Conservation (phyloP, 2,329 filamentous ascomycete genomes). For the Ceratocystis harringtonii region DNA sequence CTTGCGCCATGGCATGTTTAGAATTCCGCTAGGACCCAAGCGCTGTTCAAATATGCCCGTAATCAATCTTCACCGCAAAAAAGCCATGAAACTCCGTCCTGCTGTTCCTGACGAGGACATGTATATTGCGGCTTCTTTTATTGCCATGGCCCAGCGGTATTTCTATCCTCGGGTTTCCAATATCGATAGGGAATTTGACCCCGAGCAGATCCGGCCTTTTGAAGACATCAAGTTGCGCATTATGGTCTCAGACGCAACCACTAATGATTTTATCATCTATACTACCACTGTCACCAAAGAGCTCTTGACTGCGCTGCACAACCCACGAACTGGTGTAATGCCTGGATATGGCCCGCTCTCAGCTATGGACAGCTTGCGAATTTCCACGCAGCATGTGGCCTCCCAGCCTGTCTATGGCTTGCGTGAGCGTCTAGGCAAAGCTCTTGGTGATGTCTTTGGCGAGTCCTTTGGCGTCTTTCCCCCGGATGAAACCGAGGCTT, state of each 20-base stretch:
- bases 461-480: constrained; percentile 30
- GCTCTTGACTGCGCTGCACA: constrained; percentile 36
- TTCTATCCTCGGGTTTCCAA: constrained; percentile 29
- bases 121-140: constrained; percentile 36
- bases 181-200: constrained; percentile 18
- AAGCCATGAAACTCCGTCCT: constrained; percentile 34
- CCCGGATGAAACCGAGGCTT: constrained; percentile 10
- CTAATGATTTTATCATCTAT: constrained; percentile 39
- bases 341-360: constrained; percentile 10
- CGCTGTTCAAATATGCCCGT: constrained; percentile 34
- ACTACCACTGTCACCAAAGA: constrained; percentile 33
- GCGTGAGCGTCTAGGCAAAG: constrained; percentile 39
- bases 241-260: constrained; percentile 35
- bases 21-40: constrained; percentile 29
- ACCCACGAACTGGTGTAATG: constrained; percentile 24
- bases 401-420: constrained; percentile 26
- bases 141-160: constrained; percentile 42
- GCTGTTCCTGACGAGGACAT: constrained; percentile 36
- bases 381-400: constrained; percentile 2
- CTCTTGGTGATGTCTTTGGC: constrained; percentile 38
- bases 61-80: constrained; percentile 31
- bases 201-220: constrained; percentile 24
- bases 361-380: constrained; percentile 25
- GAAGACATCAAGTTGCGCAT: constrained; percentile 36
- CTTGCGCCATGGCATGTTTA: constrained; percentile 36